Base-by-base conservation (phyloP, 768 basidiomycete species). In the Tremella yokohamensis region DNA sequence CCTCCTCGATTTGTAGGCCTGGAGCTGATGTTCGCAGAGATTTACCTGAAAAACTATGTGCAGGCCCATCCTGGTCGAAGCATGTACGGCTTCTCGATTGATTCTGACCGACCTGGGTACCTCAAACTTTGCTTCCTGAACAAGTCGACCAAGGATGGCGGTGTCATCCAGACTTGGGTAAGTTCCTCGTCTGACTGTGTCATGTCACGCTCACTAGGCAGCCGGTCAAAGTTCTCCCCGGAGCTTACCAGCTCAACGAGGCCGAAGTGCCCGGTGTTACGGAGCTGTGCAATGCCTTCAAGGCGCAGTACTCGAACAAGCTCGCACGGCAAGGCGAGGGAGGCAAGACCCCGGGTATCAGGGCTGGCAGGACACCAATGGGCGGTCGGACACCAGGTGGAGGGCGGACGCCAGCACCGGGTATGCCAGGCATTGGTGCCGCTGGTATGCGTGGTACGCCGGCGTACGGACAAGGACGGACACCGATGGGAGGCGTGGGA, bases 281-380 rank as follows among this genome's bases (percentile, higher is more conserved):
- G 3, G 91, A 96, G 75, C 79, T 98, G 3, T 96, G 94, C 63
- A 93, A 97, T 74, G 92, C 93, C 18, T 98, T 98, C 84, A 97
- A 97, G 84, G 84, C 65, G 13, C 77, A 76, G 49, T 78, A 76
- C 54, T 64, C 59, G 9, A 58, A 58, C 19, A 20, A 57, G 38
- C 55, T 75, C 19, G 56, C 62, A 12, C 68, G 74, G 34, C 69
- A 70, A 39, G 66, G 63, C 2, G 52, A 37, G 29, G 68, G 64
- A 37, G 69, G 72, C 7, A 68, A 73, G 50, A 74, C 72, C 34
- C 72, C 72, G 7, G 68, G 76, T 65, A 65, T 74, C 50, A 37
- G 70, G 59, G 54, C 62, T 19, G 69, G 64, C 15, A 64, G 55
- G 37, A 72, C 66, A 6, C 75, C 71, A n/a, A 26, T 65, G 38